Evolutionary conservation across 2,329 filamentous ascomycete genomes (phyloP).

Genomic region (Dactylella cylindrospora): DNA sequence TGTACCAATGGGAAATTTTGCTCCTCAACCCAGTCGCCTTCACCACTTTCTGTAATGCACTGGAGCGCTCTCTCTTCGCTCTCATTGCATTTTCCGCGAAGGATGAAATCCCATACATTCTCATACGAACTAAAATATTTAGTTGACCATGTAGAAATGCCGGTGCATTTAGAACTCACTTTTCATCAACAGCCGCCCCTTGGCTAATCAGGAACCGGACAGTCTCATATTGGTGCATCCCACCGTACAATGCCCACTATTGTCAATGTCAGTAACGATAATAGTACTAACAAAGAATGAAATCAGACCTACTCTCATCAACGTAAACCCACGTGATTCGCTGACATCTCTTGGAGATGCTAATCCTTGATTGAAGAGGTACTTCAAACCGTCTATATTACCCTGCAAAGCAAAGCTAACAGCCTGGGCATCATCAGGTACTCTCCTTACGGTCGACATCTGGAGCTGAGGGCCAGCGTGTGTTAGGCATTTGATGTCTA

Average conservation of each 20-base stretch:
- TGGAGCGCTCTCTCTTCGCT: neutral
- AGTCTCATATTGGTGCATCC: slow-evolving; percentile 15
- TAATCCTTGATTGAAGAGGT: slow-evolving; percentile 10
- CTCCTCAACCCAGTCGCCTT: slow-evolving; percentile 1
- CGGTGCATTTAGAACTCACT: neutral
- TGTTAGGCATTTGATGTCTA: slow-evolving; percentile 3
- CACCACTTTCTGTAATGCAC: slow-evolving; percentile 1
- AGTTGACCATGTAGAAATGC: neutral
- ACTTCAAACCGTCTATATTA: slow-evolving; percentile 7
- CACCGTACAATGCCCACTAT: slow-evolving; percentile 17
- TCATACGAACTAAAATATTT: slow-evolving; percentile 3
- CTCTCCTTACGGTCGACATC: slow-evolving; percentile 6
- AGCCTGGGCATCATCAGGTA: slow-evolving; percentile 5
- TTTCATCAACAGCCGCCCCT: slow-evolving; percentile 11
- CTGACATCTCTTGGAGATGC: slow-evolving; percentile 15
- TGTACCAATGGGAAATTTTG: slow-evolving; percentile 8
- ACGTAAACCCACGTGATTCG: slow-evolving; percentile 5
- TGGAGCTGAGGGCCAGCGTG: slow-evolving; percentile 12
- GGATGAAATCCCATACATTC: slow-evolving; percentile 8
- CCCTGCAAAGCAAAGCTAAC: slow-evolving; percentile 9
- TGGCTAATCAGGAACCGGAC: slow-evolving; percentile 7
- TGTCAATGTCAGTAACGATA: neutral
- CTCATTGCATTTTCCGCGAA: slow-evolving; percentile 8
- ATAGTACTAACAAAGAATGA: neutral
- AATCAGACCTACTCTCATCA: slow-evolving; percentile 13